Conservation (phyloP, 2,329 filamentous ascomycete genomes). For the Clonostachys rhizophaga region DNA sequence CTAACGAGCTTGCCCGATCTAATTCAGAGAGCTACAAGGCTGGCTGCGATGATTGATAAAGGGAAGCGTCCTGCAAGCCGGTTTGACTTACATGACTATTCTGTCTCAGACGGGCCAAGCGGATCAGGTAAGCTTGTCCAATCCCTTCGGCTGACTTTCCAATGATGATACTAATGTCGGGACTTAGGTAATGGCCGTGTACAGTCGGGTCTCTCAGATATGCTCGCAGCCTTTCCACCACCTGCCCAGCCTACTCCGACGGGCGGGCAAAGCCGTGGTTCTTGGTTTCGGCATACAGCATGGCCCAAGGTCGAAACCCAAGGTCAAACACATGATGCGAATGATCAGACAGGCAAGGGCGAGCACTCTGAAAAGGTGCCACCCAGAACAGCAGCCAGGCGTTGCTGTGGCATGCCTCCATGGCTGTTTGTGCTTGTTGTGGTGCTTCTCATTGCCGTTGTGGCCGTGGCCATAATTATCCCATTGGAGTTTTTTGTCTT, state of each 20-base stretch:
- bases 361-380: slow-evolving; percentile 19
- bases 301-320: slow-evolving; percentile 38
- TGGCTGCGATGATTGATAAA: slow-evolving; percentile 84
- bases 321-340: slow-evolving; percentile 1
- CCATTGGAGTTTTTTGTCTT: slow-evolving; percentile 65
- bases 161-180: no score
- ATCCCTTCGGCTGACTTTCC: slow-evolving; percentile 10
- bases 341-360: background rate
- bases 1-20: slow-evolving; percentile 89
- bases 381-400: slow-evolving; percentile 34
- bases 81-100: slow-evolving; percentile 28
- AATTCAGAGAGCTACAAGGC: slow-evolving; percentile 79
- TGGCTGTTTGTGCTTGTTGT: slow-evolving; percentile 69
- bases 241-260: slow-evolving; percentile 44
- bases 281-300: slow-evolving; percentile 35
- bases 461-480: slow-evolving; percentile 78
- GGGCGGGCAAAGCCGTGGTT: slow-evolving; percentile 37
- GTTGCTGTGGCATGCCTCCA: slow-evolving; percentile 78
- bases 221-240: slow-evolving; percentile 62
- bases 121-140: slow-evolving; percentile 1
- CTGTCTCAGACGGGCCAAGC: no score
- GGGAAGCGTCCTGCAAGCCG: slow-evolving; percentile 63
- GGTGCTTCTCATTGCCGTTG: slow-evolving; percentile 63
- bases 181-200: slow-evolving; percentile 32
- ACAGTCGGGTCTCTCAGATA: slow-evolving; percentile 54